These are phyloP conservation scores for Pythium graminicola DNA, from an alignment of 352 stramenopile species.

Conservation along the genomic window DNA sequence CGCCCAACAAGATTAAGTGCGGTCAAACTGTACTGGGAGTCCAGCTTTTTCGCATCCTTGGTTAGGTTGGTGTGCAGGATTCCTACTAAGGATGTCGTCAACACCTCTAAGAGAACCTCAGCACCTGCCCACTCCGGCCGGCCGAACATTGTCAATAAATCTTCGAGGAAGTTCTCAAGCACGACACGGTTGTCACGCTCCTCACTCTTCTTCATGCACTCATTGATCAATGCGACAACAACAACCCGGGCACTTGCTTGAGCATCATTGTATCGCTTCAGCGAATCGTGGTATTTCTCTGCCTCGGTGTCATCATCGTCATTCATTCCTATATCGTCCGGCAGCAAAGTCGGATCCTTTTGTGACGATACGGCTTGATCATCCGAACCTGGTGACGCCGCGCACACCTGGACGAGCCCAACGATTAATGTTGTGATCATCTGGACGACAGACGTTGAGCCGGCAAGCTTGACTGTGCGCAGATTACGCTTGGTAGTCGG, in stretches of 20 bases:
- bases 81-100: conserved; percentile 58
- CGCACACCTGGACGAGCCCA: conserved; percentile 33
- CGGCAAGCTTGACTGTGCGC: conserved; percentile 54
- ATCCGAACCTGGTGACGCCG: conserved; percentile 1
- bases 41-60: conserved; percentile 56
- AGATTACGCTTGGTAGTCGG: conserved; percentile 66
- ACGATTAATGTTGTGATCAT: conserved; percentile 66
- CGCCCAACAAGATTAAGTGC: conserved; percentile 68
- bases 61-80: conserved; percentile 51
- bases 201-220: conserved; percentile 80
- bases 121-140: conserved; percentile 73
- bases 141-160: conserved; percentile 74
- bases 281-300: conserved; percentile 16
- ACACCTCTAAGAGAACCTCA: conserved; percentile 62
- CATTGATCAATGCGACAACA: conserved; percentile 44
- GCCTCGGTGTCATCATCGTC: conserved; percentile 14
- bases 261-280: conserved; percentile 21
- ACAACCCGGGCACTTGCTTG: conserved; percentile 39
- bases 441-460: conserved; percentile 47
- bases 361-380: background rate
- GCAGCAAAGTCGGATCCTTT: conserved; percentile 19
- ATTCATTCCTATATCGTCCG: conserved; percentile 21
- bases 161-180: conserved; percentile 80
- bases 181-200: conserved; percentile 66
- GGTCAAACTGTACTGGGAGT: conserved; percentile 57